Percentiles rank a stretch among this genome's conserved stretches.
Evolutionary conservation across 1,139 yeast species (phyloP).

Genomic region (Candida gigantensis): DNA sequence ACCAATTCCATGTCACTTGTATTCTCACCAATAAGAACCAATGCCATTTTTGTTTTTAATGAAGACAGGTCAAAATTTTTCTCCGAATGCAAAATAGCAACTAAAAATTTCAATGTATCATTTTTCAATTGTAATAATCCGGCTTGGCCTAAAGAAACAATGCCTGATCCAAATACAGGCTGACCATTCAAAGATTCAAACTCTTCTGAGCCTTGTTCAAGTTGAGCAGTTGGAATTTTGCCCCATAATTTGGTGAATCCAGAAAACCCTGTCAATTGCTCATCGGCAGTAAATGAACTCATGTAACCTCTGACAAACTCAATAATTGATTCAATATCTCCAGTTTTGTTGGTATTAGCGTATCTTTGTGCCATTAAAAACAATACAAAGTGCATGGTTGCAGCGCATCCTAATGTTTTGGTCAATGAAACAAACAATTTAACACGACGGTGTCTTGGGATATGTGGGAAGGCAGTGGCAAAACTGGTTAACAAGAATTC

Average conservation of each 20-base stretch:
- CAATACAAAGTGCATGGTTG: constrained; percentile 69
- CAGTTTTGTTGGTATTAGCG: constrained; percentile 57
- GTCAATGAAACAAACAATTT: constrained; percentile 78
- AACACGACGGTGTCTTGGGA: constrained; percentile 95
- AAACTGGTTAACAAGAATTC: constrained; percentile 87
- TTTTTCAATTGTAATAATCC: constrained; percentile 54
- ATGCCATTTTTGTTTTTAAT: constrained; percentile 61
- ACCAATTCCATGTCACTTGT: constrained; percentile 25
- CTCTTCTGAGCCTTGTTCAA: constrained; percentile 41
- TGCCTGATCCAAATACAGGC: constrained; percentile 64
- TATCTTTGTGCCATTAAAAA: constrained; percentile 82
- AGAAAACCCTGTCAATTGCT: constrained; percentile 63
- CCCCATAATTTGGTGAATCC: constrained; percentile 59
- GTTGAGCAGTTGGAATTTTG: constrained; percentile 41
- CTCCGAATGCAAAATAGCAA: constrained; percentile 13
- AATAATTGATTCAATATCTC: constrained; percentile 64
- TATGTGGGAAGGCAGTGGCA: constrained; percentile 90
- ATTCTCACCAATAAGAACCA: constrained; percentile 50
- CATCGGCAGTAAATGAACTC: constrained; percentile 64
- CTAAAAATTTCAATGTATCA: constrained; percentile 50
- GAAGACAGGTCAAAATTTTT: constrained; percentile 35
- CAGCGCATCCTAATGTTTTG: constrained; percentile 68
- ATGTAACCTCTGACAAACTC: constrained; percentile 75
- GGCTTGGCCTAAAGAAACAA: constrained; percentile 49
- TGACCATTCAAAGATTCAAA: constrained; percentile 46